Evolutionary conservation across 148 eudicot genomes (phyloP).

Genomic region (Amaranthus cruentus): DNA sequence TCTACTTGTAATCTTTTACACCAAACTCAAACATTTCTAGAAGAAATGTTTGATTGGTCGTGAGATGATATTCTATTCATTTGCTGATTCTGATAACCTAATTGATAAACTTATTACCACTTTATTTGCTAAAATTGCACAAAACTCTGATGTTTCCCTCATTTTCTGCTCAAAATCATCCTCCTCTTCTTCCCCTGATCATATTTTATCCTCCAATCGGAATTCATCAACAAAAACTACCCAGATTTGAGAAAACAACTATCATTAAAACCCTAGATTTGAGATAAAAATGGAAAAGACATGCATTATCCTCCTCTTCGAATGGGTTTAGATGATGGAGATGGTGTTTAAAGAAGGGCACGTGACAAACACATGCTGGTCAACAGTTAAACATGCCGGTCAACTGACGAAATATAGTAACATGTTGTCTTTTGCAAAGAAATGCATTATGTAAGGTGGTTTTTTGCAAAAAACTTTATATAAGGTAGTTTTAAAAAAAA

Average conservation of each 20-base stretch:
- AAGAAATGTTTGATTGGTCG: constrained; percentile 60
- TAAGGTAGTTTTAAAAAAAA: no score
- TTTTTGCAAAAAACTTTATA: no score
- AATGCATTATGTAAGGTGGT: no score
- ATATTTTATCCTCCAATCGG: background rate
- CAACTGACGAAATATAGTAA: no score
- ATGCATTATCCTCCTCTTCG: no score
- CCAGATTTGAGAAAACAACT: constrained; percentile 18
- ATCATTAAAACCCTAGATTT: no score
- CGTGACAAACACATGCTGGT: no score
- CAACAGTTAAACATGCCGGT: no score
- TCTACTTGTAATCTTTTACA: constrained; percentile 40
- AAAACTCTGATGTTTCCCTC: constrained; percentile 44
- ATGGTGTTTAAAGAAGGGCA: no score
- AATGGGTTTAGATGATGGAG: no score
- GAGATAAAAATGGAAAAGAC: no score
- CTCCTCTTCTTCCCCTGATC: constrained; percentile 62
- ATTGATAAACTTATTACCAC: constrained; percentile 48
- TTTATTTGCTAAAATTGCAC: constrained; percentile 60
- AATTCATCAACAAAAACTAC: constrained; percentile 14
- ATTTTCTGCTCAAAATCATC: constrained; percentile 30
- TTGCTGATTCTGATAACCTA: constrained; percentile 51
- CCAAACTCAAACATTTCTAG: constrained; percentile 49
- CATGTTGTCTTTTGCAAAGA: no score
- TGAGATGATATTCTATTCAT: constrained; percentile 42